Evolutionary conservation across 352 stramenopile genomes (phyloP).

Genomic region (Pilasporangium apinafurcum): DNA sequence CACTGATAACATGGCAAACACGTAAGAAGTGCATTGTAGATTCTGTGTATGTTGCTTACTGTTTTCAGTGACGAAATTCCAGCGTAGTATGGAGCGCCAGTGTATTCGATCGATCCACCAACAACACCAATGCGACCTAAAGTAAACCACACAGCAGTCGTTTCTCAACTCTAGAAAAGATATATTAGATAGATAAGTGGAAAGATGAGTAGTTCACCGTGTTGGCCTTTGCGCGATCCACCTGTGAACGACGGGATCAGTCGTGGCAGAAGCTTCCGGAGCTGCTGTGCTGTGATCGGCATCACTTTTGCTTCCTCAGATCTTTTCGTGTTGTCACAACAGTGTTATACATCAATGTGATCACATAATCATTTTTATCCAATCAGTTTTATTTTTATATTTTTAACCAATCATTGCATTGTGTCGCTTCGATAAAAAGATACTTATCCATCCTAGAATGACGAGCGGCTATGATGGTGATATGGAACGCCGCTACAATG

Average conservation of each 20-base stretch:
- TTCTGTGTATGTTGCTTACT: constrained; percentile 7
- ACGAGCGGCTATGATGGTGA: too few relatives aligned
- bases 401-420: constrained; percentile 3
- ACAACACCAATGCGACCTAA: constrained; percentile 88
- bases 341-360: too few relatives aligned
- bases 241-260: constrained; percentile 64
- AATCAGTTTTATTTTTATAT: not conserved
- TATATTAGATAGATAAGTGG: too few relatives aligned
- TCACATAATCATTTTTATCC: not conserved
- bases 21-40: not conserved
- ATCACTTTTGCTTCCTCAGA: constrained; percentile 5
- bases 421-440: too few relatives aligned
- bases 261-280: constrained; percentile 21
- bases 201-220: constrained; percentile 43
- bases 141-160: not conserved
- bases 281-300: not conserved
- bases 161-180: not conserved
- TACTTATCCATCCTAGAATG: not conserved
- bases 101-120: constrained; percentile 96
- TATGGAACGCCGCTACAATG: constrained; percentile 11
- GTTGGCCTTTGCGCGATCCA: constrained; percentile 67
- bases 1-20: not conserved
- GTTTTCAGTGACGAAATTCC: constrained; percentile 91
- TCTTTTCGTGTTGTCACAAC: too few relatives aligned
- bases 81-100: constrained; percentile 96